Conservation (phyloP, 257 asterid species). For the Solanum corneliomulleri region DNA sequence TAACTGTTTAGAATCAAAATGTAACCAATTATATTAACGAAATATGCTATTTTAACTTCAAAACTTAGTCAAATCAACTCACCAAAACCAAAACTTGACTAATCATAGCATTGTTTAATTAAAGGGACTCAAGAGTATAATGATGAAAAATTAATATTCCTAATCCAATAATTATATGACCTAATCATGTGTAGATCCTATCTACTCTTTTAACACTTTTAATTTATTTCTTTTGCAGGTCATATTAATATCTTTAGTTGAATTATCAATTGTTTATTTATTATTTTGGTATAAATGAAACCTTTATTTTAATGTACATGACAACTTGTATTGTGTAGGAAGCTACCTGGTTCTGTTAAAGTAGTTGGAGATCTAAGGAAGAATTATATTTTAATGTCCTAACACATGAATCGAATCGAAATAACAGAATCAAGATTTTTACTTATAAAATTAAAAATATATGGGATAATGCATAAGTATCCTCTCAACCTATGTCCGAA, state of each 20-base stretch:
- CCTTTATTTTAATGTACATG: not conserved
- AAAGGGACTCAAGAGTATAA: not conserved
- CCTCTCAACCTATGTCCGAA: too few relatives aligned
- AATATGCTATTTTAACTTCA: not conserved
- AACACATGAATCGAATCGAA: not conserved
- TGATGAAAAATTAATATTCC: not conserved
- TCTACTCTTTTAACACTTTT: not conserved
- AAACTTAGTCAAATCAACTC: not conserved
- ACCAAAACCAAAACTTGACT: not conserved
- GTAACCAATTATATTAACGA: accelerated
- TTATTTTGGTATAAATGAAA: conserved; percentile 1
- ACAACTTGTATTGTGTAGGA: conserved; percentile 5
- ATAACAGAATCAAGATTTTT: not conserved
- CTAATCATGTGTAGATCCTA: not conserved
- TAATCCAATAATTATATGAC: not conserved
- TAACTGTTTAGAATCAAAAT: not conserved
- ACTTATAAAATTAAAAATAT: not conserved
- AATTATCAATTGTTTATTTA: not conserved
- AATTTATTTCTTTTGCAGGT: not conserved
- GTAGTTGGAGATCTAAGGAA: conserved; percentile 5
- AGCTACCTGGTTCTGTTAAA: not conserved
- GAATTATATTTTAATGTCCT: not conserved
- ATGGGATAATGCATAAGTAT: too few relatives aligned
- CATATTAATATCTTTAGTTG: not conserved
- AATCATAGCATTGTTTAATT: not conserved